Conservation (phyloP, 306 rosid genomes). For the Luffa acutangula region DNA sequence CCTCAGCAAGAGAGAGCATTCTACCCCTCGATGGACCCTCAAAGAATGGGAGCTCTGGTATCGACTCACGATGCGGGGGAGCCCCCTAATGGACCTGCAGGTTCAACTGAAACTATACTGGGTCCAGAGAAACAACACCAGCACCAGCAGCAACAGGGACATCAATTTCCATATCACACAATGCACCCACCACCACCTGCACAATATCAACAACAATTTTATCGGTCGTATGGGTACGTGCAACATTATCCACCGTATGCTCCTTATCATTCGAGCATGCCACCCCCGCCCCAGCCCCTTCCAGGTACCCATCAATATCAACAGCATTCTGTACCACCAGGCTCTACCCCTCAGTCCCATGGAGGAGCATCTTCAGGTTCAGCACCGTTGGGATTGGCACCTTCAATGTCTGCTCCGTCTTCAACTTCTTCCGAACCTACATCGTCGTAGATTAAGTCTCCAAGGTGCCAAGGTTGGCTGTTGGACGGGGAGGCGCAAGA, state of each 20-base stretch:
- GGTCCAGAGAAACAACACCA: conserved; percentile 39
- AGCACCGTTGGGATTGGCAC: conserved; percentile 26
- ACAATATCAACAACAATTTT: conserved; percentile 66
- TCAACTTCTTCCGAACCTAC: conserved; percentile 12
- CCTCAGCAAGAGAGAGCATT: conserved; percentile 63
- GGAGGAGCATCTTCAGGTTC: conserved; percentile 30
- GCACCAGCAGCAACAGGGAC: conserved; percentile 21
- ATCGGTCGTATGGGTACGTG: conserved; percentile 60
- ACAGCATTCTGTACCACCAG: conserved; percentile 36
- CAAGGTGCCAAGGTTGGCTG: background rate
- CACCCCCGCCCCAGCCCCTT: conserved; percentile 47
- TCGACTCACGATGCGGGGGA: conserved; percentile 48
- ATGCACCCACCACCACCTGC: conserved; percentile 74
- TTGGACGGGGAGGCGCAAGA: background rate
- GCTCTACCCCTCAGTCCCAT: conserved; percentile 9
- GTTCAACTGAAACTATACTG: conserved; percentile 46
- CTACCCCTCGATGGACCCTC: conserved; percentile 97
- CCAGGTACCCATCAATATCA: conserved; percentile 44
- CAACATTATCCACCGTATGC: conserved; percentile 33
- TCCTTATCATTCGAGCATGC: conserved; percentile 17
- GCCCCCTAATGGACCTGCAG: conserved; percentile 40
- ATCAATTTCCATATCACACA: conserved; percentile 41
- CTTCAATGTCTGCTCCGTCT: conserved; percentile 9
- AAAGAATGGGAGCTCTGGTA: conserved; percentile 81
- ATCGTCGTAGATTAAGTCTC: background rate